Base-by-base conservation (phyloP, 805 yeast species). In the Myxozyma nipponensis region DNA sequence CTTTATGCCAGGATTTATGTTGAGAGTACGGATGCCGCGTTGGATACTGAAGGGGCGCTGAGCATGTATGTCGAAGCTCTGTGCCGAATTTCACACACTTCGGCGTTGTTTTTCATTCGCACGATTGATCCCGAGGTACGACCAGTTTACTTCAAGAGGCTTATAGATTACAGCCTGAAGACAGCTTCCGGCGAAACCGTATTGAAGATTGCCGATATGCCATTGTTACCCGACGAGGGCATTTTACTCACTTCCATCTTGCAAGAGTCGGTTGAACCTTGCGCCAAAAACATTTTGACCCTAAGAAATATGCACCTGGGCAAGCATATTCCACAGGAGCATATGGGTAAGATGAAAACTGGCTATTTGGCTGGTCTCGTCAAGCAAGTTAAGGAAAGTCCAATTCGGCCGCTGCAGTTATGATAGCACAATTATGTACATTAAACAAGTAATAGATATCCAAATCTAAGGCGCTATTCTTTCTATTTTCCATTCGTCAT, bases 401-500 rank as follows among this genome's bases (percentile, higher is more conserved):
- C 38, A 6, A 39, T 40, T n/a, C 42, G 7, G 42, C 36, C 32
- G 18, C 6, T 22, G 17, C 32, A 23, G 18, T 32, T 23, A 10
- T 39, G n/a, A n/a, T 9, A 39, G 32, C 17, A 39, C n/a, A n/a
- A 10, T 22, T 53, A 46, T 40, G 44, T 49, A 44, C 39, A 50
- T 19, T 48, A 49, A 45, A 37, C 38, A 7, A 7, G 7, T 28
- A 7, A 13, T 35, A 35, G 21, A 10, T 17, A 35, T n/a, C 6
- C 19, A 13, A n/a, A 17, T 17, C 38, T 42, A 54, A 15, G 58
- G 58, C 2, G 58, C 58, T 34, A 54, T 18, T 22, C 58, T 44
- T 23, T 39, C 44, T 15, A 54, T 26, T 15, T 19, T 36, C 58
- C 58, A 54, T 21, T 44, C 48, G 17, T n/a, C 15, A 18, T 24